Percentiles rank a stretch among this genome's conserved stretches.
Evolutionary conservation across 495 filamentous ascomycete genomes (phyloP).

Genomic region (Hapsidospora chrysogenum): DNA sequence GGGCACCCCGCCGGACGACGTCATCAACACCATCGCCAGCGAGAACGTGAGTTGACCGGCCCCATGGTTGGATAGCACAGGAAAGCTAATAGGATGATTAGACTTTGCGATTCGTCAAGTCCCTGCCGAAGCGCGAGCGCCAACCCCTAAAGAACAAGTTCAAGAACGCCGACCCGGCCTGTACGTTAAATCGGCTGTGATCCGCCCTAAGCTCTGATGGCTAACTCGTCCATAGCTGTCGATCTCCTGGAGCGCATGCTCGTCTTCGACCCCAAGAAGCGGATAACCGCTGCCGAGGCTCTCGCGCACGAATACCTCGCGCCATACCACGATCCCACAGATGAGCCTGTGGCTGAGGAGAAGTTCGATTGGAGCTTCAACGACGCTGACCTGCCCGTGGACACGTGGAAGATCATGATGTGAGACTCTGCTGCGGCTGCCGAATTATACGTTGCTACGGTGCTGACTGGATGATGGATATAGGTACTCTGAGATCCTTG

Average conservation of each 20-base stretch:
- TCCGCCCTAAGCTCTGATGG: neutral
- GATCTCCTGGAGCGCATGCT: constrained; percentile 94
- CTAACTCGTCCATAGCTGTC: constrained; percentile 44
- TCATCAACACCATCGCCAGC: constrained; percentile 95
- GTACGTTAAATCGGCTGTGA: constrained; percentile 29
- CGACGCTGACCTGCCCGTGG: constrained; percentile 90
- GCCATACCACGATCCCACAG: constrained; percentile 91
- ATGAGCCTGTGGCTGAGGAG: constrained; percentile 89
- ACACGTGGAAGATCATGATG: constrained; percentile 99
- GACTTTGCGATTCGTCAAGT: constrained; percentile 96
- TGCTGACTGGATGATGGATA: neutral
- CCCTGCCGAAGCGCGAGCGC: constrained; percentile 85
- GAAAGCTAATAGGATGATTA: constrained; percentile 18
- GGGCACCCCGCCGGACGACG: constrained; percentile 95
- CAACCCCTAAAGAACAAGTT: constrained; percentile 85
- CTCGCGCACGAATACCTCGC: constrained; percentile 85
- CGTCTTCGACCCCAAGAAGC: constrained; percentile 88
- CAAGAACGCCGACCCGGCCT: constrained; percentile 83
- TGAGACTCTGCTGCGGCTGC: constrained; percentile 21
- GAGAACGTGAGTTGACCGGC: constrained; percentile 60
- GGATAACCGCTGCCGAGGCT: constrained; percentile 68
- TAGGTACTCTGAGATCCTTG: constrained; percentile 98
- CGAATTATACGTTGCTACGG: neutral
- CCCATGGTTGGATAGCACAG: neutral
- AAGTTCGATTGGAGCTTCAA: constrained; percentile 99